Evolutionary conservation across 345 rosid species (phyloP), one percentile per base, ranked within the genome.

Genomic region (Arabis hirsuta): DNA sequence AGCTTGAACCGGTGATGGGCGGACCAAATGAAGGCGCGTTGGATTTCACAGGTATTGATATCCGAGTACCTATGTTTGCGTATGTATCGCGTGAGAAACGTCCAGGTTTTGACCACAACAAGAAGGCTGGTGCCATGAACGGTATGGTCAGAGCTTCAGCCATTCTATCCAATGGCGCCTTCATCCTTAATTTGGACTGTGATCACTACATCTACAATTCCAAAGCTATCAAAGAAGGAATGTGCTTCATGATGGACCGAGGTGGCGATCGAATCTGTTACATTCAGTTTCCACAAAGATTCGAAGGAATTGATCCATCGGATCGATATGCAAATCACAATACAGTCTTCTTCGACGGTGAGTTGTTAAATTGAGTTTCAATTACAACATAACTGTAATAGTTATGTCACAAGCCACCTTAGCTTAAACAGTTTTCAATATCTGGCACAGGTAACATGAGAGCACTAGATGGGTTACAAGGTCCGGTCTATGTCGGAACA

Each of bases 191-290:
- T 69, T 67, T 92, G 59, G 98, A 92, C 46, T 92, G 98, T 78
- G 98, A 92, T 72, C 98, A 92, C 72, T 92, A 92, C 76, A 52
- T 92, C 55, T 90, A 85, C 75, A 92, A 92, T 65, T 86, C 84
- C 26, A 65, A 71, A 46, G 96, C 98, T 45, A 84, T 92, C 76
- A 87, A 72, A 67, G 98, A 92, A 57, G 98, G 96, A 16, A 90
- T 92, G 87, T 92, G 98, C 73, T 92, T 92, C 77, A 92, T 92
- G 98, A 92, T 92, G 98, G 98, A 92, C 67, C 93, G 98, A 2
- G 97, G 98, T 0, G 98, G 98, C 6, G 97, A 92, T 41, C 80
- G 98, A 12, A 78, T 92, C 19, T 90, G 98, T 82, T 92, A 87
- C 84, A 83, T 92, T 39, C 98, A 92, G 71, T 92, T 92, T 73